These are phyloP conservation scores for Garcia nutans DNA, from an alignment of 345 rosid species.

Conservation along the genomic window DNA sequence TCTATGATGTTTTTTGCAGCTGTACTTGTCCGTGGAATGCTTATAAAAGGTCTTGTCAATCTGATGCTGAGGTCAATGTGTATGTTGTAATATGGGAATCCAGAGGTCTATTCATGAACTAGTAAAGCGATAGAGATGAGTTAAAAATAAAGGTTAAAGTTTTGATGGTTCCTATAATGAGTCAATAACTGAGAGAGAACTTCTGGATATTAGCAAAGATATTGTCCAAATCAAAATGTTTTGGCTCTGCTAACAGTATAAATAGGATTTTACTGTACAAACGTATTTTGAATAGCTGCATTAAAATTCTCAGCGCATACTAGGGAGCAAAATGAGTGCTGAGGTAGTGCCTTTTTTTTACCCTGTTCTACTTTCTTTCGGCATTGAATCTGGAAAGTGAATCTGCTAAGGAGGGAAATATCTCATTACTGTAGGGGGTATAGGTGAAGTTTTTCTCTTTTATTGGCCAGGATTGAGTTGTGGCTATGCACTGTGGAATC, in stretches of 20 bases:
- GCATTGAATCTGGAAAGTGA: background rate
- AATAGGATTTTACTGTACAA: background rate
- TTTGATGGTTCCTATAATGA: background rate
- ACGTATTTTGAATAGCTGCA: background rate
- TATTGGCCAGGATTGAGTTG: background rate
- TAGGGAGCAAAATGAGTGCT: background rate
- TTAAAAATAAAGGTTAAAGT: no score
- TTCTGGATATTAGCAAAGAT: background rate
- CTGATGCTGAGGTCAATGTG: background rate
- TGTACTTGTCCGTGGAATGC: background rate
- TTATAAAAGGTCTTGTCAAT: background rate
- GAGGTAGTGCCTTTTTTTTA: background rate
- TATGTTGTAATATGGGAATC: background rate
- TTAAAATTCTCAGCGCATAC: background rate
- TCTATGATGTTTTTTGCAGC: constrained; percentile 6
- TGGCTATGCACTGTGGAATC: background rate
- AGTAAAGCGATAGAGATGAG: background rate
- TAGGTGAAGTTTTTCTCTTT: background rate
- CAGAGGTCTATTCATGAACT: background rate
- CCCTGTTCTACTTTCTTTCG: background rate
- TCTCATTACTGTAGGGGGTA: background rate
- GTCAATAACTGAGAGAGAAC: background rate
- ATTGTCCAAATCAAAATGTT: background rate
- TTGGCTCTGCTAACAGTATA: background rate
- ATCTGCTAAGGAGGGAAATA: background rate